These are phyloP conservation scores for Geotrichum bryndzae DNA, from an alignment of 1,139 yeast species.

Conservation along the genomic window DNA sequence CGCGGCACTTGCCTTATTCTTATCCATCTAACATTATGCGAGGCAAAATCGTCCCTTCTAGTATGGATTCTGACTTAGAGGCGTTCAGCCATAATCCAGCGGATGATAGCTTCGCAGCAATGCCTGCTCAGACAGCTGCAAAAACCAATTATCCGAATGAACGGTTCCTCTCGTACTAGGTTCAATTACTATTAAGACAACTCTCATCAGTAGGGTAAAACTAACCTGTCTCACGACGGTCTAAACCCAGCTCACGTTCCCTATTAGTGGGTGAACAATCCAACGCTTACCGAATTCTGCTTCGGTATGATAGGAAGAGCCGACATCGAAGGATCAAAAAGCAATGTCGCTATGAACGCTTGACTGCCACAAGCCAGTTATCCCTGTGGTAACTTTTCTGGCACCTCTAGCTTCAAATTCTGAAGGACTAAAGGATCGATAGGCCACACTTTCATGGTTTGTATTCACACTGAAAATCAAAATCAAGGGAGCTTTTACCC, in stretches of 20 bases:
- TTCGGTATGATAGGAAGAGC: slow-evolving; percentile 41
- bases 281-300: slow-evolving; percentile 37
- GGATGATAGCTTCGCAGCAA: slow-evolving; percentile 43
- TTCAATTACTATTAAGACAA: slow-evolving; percentile 38
- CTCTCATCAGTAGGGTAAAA: slow-evolving; percentile 38
- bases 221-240: slow-evolving; percentile 41
- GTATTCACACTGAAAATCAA: slow-evolving; percentile 37
- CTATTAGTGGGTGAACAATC: slow-evolving; percentile 42
- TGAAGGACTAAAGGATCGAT: slow-evolving; percentile 35
- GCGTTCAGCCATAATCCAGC: slow-evolving; percentile 43
- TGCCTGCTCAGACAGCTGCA: slow-evolving; percentile 42
- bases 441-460: slow-evolving; percentile 36
- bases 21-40: slow-evolving; percentile 35
- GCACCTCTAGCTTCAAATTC: slow-evolving; percentile 39
- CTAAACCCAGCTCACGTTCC: slow-evolving; percentile 44
- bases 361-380: slow-evolving; percentile 39
- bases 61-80: slow-evolving; percentile 43
- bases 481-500: no score
- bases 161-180: slow-evolving; percentile 41
- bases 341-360: slow-evolving; percentile 41
- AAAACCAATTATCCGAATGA: slow-evolving; percentile 41
- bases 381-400: slow-evolving; percentile 37
- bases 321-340: slow-evolving; percentile 41
- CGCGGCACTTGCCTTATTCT: slow-evolving; percentile 37
- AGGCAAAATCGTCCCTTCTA: slow-evolving; percentile 38